Conservation (phyloP, 768 basidiomycete species). For the Rhizopogon sp. region DNA sequence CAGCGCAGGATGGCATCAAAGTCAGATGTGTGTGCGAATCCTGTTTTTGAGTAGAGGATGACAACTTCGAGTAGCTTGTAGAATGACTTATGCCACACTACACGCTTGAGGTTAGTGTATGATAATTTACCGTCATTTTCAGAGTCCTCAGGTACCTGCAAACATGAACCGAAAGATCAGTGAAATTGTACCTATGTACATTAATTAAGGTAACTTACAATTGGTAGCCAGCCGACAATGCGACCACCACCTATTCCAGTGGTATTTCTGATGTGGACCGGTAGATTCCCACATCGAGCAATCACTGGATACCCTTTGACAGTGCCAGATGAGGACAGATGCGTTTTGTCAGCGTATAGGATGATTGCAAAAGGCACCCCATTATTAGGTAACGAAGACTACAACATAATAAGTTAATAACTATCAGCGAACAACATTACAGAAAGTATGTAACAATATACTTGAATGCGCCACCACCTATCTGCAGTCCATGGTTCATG, state of each 20-base stretch:
- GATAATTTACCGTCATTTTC: slow-evolving; percentile 26
- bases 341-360: slow-evolving; percentile 27
- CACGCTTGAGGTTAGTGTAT: slow-evolving; percentile 27
- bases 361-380: slow-evolving; percentile 26
- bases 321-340: slow-evolving; percentile 12
- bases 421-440: background rate
- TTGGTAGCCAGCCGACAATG: slow-evolving; percentile 14
- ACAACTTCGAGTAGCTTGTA: slow-evolving; percentile 28
- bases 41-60: slow-evolving; percentile 13
- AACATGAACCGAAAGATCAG: too few relatives aligned
- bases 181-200: too few relatives aligned
- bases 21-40: slow-evolving; percentile 10
- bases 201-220: background rate
- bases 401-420: background rate
- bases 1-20: slow-evolving; percentile 19
- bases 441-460: slow-evolving; percentile 8
- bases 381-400: background rate
- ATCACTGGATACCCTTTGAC: slow-evolving; percentile 14
- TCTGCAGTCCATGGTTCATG: slow-evolving; percentile 33
- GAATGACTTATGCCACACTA: slow-evolving; percentile 14
- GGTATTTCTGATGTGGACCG: slow-evolving; percentile 14
- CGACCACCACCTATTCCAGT: slow-evolving; percentile 12
- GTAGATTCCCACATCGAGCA: slow-evolving; percentile 25
- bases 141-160: background rate
- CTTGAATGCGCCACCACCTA: slow-evolving; percentile 33